Evolutionary conservation across 2,329 filamentous ascomycete genomes (phyloP), one percentile per base, ranked within the genome.

Genomic region (Fusarium hostae): DNA sequence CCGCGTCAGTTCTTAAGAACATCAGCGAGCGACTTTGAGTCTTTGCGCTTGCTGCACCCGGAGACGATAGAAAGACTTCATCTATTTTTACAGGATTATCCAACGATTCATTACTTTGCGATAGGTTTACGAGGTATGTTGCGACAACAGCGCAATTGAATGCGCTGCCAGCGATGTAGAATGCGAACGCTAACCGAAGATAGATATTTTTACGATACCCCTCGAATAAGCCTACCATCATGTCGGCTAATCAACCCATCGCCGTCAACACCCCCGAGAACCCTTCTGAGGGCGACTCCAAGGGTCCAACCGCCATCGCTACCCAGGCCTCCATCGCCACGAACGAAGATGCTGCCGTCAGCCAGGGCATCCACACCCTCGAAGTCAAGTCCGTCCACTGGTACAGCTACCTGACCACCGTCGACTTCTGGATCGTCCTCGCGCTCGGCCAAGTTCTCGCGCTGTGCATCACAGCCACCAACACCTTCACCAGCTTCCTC

Each of bases 401-500:
- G 89, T 91, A 88, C 82, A 87, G 91, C 45, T 98, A 96, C 83
- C 85, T 98, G 70, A 87, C 86, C 75, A 97, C 95, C 15, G 87
- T 87, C 77, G 93, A 98, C 79, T 98, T 99, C 80, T 98, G 94
- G 89, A 84, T 94, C 74, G 90, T 97, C 45, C 85, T 98, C 75
- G 66, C 89, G 52, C 84, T 98, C 66, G 94, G 94, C 65, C 95
- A 98, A 86, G 81, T 94, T 57, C 90, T 97, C 47, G 90, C 95
- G 8, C 89, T 99, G 65, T 95, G 94, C 84, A 96, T 97, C 82
- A 98, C 95, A 2, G 90, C 89, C 34, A 98, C 95, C 55, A 97
- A 97, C 85, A 98, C 96, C 51, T 94, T 98, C 79, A 93, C 92
- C 40, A 89, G 88, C 30, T 89, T 98, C 60, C 89, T 99, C 34